Percentiles rank a stretch among this genome's conserved stretches.
Conservation (phyloP, 331 rosid genomes). For the Ulmus americana region DNA sequence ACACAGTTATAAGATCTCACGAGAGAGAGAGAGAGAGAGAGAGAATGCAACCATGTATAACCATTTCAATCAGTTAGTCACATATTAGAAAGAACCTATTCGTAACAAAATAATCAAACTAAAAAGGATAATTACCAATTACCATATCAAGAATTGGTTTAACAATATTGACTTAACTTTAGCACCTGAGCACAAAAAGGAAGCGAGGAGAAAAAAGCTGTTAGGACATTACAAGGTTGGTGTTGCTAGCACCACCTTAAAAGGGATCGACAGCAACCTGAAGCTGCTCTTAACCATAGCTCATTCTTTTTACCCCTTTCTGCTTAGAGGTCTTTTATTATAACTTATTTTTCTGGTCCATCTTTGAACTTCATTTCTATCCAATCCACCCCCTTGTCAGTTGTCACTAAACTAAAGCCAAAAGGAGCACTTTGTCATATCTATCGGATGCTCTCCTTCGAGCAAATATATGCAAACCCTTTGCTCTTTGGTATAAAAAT, state of each 20-base stretch:
- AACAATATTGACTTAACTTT: background rate
- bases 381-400: too few species aligned
- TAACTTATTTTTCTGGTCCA: background rate
- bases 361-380: background rate
- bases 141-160: background rate
- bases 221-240: background rate
- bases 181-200: conserved; percentile 3
- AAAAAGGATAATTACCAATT: background rate
- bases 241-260: background rate
- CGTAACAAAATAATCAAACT: background rate
- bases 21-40: background rate
- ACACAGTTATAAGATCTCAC: conserved; percentile 1
- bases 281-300: background rate
- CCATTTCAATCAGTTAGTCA: background rate
- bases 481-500: background rate
- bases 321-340: too few species aligned
- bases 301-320: background rate
- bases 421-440: background rate
- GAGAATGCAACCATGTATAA: background rate
- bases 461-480: background rate
- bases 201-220: background rate
- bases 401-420: background rate
- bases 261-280: background rate
- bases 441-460: background rate
- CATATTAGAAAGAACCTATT: background rate